Conservation (phyloP, 169 alveolate genomes). For the Cystoisospora suis region DNA sequence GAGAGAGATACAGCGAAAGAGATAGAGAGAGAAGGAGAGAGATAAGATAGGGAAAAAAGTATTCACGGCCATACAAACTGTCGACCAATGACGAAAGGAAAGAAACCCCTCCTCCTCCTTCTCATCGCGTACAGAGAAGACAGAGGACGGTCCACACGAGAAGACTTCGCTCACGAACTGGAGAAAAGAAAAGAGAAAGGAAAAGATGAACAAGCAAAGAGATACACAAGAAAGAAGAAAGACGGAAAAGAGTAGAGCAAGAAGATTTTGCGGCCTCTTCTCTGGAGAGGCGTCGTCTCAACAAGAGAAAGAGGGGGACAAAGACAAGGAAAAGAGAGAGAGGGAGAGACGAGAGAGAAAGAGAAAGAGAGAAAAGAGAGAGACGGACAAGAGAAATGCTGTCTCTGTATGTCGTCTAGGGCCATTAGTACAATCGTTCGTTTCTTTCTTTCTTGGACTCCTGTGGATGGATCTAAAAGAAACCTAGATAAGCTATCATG, state of each 20-base stretch:
- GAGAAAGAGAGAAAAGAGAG: neutral
- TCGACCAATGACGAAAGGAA: neutral
- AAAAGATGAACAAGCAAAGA: neutral
- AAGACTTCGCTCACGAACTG: neutral
- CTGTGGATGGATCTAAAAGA: no score
- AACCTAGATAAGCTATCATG: no score
- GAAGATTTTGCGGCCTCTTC: neutral
- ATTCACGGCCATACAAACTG: no score
- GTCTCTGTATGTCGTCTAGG: no score
- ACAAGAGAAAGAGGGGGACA: neutral
- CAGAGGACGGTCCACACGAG: neutral
- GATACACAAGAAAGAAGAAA: neutral
- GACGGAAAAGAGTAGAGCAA: neutral
- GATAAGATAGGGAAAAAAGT: neutral
- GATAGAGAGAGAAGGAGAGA: neutral
- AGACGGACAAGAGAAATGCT: neutral
- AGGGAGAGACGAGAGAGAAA: neutral
- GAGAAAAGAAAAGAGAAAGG: neutral
- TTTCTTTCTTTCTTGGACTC: no score
- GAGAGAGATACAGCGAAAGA: neutral
- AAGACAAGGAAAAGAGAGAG: neutral
- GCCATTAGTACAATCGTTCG: no score
- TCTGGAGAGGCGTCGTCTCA: neutral
- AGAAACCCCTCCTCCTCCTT: neutral
- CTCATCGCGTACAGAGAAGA: neutral